These are phyloP conservation scores for Cynanchum wilfordii DNA, from an alignment of 257 asterid genomes.

Conservation along the genomic window DNA sequence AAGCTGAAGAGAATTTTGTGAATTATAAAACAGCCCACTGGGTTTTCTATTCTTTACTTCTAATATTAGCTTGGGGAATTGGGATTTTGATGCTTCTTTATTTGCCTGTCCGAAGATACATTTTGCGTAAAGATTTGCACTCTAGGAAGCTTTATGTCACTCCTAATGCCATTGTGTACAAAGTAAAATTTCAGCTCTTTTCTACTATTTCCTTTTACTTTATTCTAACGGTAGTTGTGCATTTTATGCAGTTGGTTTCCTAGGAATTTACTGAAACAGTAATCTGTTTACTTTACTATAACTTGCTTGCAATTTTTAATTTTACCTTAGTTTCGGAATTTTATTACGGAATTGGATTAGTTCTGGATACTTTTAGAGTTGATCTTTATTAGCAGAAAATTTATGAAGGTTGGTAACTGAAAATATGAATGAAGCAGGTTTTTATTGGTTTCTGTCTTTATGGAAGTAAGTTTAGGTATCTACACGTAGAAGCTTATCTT, in stretches of 20 bases:
- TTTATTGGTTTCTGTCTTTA: not conserved
- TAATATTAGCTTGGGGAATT: constrained; percentile 73
- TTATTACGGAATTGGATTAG: not conserved
- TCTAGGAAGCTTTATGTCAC: constrained; percentile 64
- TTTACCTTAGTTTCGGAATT: not conserved
- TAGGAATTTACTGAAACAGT: not conserved
- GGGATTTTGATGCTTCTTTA: constrained; percentile 65
- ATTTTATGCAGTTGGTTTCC: not conserved
- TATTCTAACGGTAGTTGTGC: not conserved
- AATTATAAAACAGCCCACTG: constrained; percentile 58
- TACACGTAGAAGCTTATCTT: not conserved
- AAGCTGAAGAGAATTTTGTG: constrained; percentile 51
- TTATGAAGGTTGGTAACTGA: not conserved
- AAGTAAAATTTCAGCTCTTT: constrained; percentile 25
- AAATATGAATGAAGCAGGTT: not conserved
- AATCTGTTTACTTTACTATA: not conserved
- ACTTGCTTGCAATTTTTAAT: not conserved
- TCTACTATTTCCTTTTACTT: not conserved
- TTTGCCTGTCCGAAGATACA: constrained; percentile 60
- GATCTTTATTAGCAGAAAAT: not conserved
- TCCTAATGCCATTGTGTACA: constrained; percentile 56
- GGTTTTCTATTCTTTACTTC: constrained; percentile 50
- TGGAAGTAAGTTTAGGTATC: not conserved
- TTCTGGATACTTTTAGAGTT: not conserved
- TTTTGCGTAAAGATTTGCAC: constrained; percentile 51